Percentiles rank a stretch among this genome's conserved stretches.
These are phyloP conservation scores for Saccharum officinarum DNA, from an alignment of 176 grass and related monocot genomes.

Conservation along the genomic window DNA sequence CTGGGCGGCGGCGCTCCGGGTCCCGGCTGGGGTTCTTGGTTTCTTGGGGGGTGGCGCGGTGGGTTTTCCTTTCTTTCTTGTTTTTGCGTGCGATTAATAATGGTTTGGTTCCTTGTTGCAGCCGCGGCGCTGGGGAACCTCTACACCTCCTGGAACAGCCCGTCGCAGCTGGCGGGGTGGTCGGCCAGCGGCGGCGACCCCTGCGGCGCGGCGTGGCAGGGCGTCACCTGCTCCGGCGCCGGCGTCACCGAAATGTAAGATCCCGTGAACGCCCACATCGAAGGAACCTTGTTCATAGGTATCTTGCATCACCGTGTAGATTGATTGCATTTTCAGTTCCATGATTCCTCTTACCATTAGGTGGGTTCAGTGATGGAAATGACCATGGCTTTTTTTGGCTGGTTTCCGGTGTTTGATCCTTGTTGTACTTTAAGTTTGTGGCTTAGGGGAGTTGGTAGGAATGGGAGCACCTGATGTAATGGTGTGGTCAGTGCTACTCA, in stretches of 20 bases:
- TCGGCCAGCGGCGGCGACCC: constrained; percentile 76
- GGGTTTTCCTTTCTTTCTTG: background rate
- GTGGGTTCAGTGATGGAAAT: constrained; percentile 11
- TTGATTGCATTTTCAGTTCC: constrained; percentile 2
- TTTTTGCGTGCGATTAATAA: background rate
- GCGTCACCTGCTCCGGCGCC: constrained; percentile 81
- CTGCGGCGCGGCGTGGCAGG: constrained; percentile 82
- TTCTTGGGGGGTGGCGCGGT: background rate
- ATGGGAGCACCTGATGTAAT: constrained; percentile 13
- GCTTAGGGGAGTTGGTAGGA: constrained; percentile 7
- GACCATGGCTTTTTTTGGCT: constrained; percentile 2
- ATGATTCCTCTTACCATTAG: background rate
- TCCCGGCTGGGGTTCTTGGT: constrained; percentile 24
- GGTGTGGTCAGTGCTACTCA: background rate
- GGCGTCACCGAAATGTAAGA: constrained; percentile 87
- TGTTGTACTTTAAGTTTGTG: constrained; percentile 10
- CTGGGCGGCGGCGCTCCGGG: background rate
- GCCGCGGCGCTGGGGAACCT: constrained; percentile 84
- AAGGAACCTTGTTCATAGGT: background rate
- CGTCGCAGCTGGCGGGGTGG: constrained; percentile 82
- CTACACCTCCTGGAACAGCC: constrained; percentile 80
- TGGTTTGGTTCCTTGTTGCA: constrained; percentile 45
- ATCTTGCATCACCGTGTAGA: constrained; percentile 1
- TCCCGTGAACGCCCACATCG: constrained; percentile 3
- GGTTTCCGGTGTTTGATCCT: constrained; percentile 8